A percentile compares a stretch with the other conserved stretches of the same genome.
Conservation (phyloP, 202 grass and related monocot genomes). For the Eragrostis tef region DNA sequence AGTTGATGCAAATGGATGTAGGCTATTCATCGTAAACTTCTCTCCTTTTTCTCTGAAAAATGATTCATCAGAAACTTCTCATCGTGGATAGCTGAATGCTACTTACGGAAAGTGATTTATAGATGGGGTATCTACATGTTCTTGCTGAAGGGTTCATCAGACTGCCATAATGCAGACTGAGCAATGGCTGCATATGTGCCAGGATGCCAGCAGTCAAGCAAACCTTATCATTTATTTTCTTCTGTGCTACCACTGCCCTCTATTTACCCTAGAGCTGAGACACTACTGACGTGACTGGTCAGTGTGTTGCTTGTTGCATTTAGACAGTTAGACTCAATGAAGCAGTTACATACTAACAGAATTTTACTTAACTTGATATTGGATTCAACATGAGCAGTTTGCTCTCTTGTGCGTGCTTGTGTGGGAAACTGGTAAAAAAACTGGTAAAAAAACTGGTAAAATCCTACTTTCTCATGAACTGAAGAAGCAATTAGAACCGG, state of each 20-base stretch:
- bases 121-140: conserved; percentile 1
- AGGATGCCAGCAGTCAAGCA: conserved; percentile 41
- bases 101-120: conserved; percentile 19
- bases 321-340: conserved; percentile 29
- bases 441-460: neutral
- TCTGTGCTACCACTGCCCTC: conserved; percentile 33
- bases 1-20: conserved; percentile 17
- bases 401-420: neutral
- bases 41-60: no score
- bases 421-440: neutral
- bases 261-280: conserved; percentile 39
- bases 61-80: neutral
- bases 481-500: conserved; percentile 17
- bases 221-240: conserved; percentile 42
- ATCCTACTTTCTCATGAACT: conserved; percentile 29
- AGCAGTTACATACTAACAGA: neutral
- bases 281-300: conserved; percentile 20
- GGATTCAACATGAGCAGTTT: conserved; percentile 6
- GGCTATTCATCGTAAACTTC: neutral
- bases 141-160: conserved; percentile 40
- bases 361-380: conserved; percentile 25
- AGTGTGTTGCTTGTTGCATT: conserved; percentile 4
- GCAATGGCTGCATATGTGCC: conserved; percentile 19
- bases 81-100: conserved; percentile 13
- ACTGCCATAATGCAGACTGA: conserved; percentile 12